A percentile compares a stretch with the other conserved stretches of the same genome.
These are phyloP conservation scores for Pyricularia pennisetigena DNA, from an alignment of 2,329 filamentous ascomycete genomes.

Conservation along the genomic window DNA sequence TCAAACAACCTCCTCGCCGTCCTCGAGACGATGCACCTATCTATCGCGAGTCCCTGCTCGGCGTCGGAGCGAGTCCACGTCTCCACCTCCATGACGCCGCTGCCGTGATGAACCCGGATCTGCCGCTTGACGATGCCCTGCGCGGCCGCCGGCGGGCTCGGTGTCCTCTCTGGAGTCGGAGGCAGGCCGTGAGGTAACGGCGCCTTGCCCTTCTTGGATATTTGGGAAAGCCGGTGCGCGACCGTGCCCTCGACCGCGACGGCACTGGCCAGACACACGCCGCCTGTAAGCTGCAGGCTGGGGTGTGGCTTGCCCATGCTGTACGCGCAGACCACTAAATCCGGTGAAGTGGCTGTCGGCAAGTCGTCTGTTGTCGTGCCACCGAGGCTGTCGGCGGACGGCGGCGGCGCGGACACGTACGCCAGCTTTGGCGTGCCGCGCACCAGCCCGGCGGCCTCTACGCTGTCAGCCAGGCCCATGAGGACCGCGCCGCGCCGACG, in stretches of 20 bases:
- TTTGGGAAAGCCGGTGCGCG: background rate
- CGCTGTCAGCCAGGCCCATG: slow-evolving; percentile 42
- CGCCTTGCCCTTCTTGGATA: background rate
- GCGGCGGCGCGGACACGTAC: slow-evolving; percentile 29
- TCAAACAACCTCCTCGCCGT: slow-evolving; percentile 22
- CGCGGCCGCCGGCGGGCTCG: background rate
- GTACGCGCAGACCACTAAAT: slow-evolving; percentile 31
- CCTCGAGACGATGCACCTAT: slow-evolving; percentile 18
- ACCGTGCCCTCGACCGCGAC: slow-evolving; percentile 31
- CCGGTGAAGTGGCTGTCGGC: slow-evolving; percentile 16
- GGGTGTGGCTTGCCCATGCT: slow-evolving; percentile 41
- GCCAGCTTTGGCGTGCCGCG: slow-evolving; percentile 44
- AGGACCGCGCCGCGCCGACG: slow-evolving; percentile 40
- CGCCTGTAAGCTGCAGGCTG: slow-evolving; percentile 41
- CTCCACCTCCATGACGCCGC: slow-evolving; percentile 15
- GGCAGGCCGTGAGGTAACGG: background rate
- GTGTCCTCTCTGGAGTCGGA: background rate
- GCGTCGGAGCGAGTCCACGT: slow-evolving; percentile 8
- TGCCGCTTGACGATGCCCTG: background rate
- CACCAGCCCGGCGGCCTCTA: slow-evolving; percentile 20
- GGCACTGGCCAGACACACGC: slow-evolving; percentile 34
- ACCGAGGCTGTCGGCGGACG: slow-evolving; percentile 3
- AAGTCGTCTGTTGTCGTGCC: background rate
- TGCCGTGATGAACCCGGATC: background rate
- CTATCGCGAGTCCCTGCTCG: slow-evolving; percentile 12